These are phyloP conservation scores for Alternaria angustiovoidea DNA, from an alignment of 2,329 filamentous ascomycete species.

Conservation along the genomic window DNA sequence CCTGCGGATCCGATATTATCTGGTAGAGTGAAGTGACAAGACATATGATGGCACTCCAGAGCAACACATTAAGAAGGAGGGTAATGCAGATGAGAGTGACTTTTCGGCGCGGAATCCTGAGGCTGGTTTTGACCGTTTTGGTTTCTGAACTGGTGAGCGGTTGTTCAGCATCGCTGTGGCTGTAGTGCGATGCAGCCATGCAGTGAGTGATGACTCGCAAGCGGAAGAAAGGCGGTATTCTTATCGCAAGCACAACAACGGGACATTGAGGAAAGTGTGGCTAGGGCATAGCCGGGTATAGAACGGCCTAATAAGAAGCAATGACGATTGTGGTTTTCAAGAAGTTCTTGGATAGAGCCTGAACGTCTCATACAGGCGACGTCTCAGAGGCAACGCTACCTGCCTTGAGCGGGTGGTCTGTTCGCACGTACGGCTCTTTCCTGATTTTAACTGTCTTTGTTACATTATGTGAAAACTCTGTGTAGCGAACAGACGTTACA, in stretches of 20 bases:
- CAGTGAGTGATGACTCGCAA: slow-evolving; percentile 9
- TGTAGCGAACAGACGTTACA: slow-evolving; percentile 19
- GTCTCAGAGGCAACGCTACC: slow-evolving; percentile 39
- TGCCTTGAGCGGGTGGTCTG: slow-evolving; percentile 21
- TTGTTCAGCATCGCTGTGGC: slow-evolving; percentile 31
- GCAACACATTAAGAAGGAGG: slow-evolving; percentile 43
- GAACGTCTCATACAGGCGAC: slow-evolving; percentile 35
- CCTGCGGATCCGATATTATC: slow-evolving; percentile 37
- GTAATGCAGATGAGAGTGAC: slow-evolving; percentile 46
- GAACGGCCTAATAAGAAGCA: slow-evolving; percentile 15
- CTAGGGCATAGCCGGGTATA: slow-evolving; percentile 11
- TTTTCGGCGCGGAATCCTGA: slow-evolving; percentile 37
- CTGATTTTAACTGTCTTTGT: neutral
- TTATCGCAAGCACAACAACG: slow-evolving; percentile 29
- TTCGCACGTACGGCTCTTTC: neutral
- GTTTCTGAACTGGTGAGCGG: slow-evolving; percentile 23
- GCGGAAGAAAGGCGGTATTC: slow-evolving; percentile 16
- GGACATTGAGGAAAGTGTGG: slow-evolving; percentile 16
- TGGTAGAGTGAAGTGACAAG: slow-evolving; percentile 40
- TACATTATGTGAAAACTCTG: slow-evolving; percentile 23
- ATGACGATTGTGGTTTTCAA: slow-evolving; percentile 23
- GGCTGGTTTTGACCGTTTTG: slow-evolving; percentile 13
- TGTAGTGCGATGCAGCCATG: slow-evolving; percentile 18
- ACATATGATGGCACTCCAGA: slow-evolving; percentile 45
- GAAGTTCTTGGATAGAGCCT: slow-evolving; percentile 39